Evolutionary conservation across 75 land plant species (phyloP), one percentile per base, ranked within the genome.

Genomic region (Picea glauca): DNA sequence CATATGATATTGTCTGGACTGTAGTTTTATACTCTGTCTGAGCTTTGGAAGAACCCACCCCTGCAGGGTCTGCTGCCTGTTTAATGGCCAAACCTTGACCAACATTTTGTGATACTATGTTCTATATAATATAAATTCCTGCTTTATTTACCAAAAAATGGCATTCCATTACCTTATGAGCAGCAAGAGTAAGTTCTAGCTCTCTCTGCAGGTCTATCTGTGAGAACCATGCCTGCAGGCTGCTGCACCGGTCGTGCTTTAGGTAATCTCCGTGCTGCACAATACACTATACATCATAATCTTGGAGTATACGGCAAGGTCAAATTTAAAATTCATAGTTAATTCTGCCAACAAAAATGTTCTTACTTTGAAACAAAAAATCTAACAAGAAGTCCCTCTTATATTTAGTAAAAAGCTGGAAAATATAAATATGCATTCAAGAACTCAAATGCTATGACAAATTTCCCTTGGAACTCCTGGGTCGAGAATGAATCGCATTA

Each of bases 201-300:
- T 62, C 84, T 75, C 58, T 86, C 91, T 14, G 89, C 81, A 30
- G 91, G 87, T 84, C 92, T 83, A 62, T 94, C 95, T 59, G 83
- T 76, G 15, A 94, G 87, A 66, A 91, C 87, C 93, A 95, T 91
- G 30, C 98, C 98, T 17, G 96, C 78, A 58, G 93, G 88, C 62
- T 86, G 87, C 60, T 86, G 98, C 62, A 86, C 86, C 31, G 98
- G 95, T 81, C 90, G 93, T 74, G 92, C 93, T 72, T 91, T 87
- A 20, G 98, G 98, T 62, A 95, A 77, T 77, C 83, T 90, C 63
- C 86, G 90, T 58, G 96, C 98, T 95, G 91, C 46, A 70, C 11
- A 70, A 18, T 9, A 70, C 54, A 70, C 0, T 38, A 70, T 40
- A 70, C 3, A 18, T 70, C 12, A 43, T 20, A n/a, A 43, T 70